Conservation (phyloP, 208 protist genomes). For the Trypanosoma caninum region DNA sequence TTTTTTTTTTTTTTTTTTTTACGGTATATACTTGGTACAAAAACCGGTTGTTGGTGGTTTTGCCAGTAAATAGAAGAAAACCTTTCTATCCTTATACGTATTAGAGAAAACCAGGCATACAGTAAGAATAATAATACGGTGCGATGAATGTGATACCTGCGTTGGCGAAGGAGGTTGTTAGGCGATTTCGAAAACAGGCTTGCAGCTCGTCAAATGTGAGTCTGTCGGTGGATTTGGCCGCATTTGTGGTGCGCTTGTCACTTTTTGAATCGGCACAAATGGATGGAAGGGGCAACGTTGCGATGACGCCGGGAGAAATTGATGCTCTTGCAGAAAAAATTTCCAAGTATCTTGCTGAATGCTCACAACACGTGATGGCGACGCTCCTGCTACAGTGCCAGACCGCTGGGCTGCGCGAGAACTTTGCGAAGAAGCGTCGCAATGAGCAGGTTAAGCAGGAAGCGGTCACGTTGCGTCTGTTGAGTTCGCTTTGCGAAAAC, state of each 20-base stretch:
- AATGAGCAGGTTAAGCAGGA: constrained; percentile 61
- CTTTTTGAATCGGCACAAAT: constrained; percentile 36
- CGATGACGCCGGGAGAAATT: constrained; percentile 46
- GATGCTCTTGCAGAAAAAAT: constrained; percentile 59
- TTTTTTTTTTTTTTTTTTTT: constrained; percentile 10
- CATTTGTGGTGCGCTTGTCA: constrained; percentile 68
- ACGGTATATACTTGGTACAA: not conserved
- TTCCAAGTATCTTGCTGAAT: constrained; percentile 52
- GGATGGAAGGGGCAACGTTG: constrained; percentile 69
- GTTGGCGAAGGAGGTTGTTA: constrained; percentile 65
- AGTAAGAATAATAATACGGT: no score
- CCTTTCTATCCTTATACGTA: not conserved
- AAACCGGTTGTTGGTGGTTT: no score
- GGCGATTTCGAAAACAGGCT: constrained; percentile 46
- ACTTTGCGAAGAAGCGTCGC: constrained; percentile 32
- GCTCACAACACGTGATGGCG: constrained; percentile 48
- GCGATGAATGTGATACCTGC: constrained; percentile 70
- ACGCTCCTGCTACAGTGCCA: constrained; percentile 62
- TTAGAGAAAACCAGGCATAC: not conserved
- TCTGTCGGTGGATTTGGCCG: constrained; percentile 58
- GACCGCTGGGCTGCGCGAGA: constrained; percentile 31
- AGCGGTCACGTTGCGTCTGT: constrained; percentile 58
- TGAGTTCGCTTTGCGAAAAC: constrained; percentile 53
- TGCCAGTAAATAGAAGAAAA: no score
- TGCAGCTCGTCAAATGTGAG: constrained; percentile 20